Percentiles rank a stretch among this genome's conserved stretches.
phyloP scores from a whole-genome alignment of 73 alveolate species.

The Blepharisma stoltei region DNA sequence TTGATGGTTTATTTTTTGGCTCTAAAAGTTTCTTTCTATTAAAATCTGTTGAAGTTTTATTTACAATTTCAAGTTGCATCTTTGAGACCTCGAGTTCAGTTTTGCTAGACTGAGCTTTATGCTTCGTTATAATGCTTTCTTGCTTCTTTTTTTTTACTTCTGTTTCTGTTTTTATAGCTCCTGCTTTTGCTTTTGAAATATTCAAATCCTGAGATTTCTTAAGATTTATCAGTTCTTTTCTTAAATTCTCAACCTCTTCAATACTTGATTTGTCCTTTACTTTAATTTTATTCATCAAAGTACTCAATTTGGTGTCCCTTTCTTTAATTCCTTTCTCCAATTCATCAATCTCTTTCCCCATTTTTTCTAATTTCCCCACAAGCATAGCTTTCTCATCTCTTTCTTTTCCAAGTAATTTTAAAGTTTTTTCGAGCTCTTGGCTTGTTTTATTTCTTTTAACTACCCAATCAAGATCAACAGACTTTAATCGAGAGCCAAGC shows the following conservation, averaged over 20 bases:
- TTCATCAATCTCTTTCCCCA: neutral
- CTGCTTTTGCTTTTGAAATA: too few relatives aligned
- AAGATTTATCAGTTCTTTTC: neutral
- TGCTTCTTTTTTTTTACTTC: too few relatives aligned
- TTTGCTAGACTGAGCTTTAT: too few relatives aligned
- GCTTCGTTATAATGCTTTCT: too few relatives aligned
- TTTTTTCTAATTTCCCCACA: constrained; percentile 5
- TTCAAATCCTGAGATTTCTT: neutral
- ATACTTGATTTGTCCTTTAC: neutral
- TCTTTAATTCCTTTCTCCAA: neutral
- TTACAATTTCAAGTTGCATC: too few relatives aligned
- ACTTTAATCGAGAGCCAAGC: constrained; percentile 11
- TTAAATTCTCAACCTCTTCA: neutral
- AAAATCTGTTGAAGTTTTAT: too few relatives aligned
- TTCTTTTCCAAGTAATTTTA: constrained; percentile 27
- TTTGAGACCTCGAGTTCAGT: too few relatives aligned
- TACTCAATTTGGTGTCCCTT: neutral
- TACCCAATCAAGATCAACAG: constrained; percentile 3
- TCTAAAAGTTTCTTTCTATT: too few relatives aligned
- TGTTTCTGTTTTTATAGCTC: too few relatives aligned
- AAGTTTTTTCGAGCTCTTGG: constrained; percentile 17
- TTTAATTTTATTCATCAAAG: neutral
- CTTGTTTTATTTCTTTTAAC: neutral
- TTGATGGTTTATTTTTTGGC: too few relatives aligned
- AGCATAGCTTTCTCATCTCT: constrained; percentile 8